Conservation (phyloP, 106 monocot species). For the Dendrobium chrysotoxum region DNA sequence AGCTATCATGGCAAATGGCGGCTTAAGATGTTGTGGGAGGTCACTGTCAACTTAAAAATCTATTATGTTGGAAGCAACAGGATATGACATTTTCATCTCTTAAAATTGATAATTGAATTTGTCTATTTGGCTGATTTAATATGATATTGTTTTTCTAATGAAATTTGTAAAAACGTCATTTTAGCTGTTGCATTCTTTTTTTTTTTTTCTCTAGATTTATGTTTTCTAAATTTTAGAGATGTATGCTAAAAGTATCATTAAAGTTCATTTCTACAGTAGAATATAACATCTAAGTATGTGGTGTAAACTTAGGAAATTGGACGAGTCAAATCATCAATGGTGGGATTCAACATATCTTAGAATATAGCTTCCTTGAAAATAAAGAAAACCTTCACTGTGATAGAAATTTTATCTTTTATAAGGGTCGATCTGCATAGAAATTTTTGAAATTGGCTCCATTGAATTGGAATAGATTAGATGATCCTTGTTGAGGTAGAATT, state of each 20-base stretch:
- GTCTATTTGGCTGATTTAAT: no score
- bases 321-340: background rate
- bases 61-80: background rate
- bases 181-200: no score
- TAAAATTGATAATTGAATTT: background rate
- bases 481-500: background rate
- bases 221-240: no score
- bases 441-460: background rate
- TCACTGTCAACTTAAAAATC: conserved; percentile 7
- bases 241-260: no score
- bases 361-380: background rate
- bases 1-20: conserved; percentile 89
- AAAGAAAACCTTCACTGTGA: background rate
- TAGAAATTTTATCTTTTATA: background rate
- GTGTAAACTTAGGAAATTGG: background rate
- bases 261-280: background rate
- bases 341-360: background rate
- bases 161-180: no score
- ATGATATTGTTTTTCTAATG: no score
- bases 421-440: background rate
- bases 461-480: background rate
- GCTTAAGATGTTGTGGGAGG: conserved; percentile 85
- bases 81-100: background rate
- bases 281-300: background rate
- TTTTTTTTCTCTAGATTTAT: no score